Base-by-base conservation (phyloP, 306 rosid genomes). In the Cicer arietinum region DNA sequence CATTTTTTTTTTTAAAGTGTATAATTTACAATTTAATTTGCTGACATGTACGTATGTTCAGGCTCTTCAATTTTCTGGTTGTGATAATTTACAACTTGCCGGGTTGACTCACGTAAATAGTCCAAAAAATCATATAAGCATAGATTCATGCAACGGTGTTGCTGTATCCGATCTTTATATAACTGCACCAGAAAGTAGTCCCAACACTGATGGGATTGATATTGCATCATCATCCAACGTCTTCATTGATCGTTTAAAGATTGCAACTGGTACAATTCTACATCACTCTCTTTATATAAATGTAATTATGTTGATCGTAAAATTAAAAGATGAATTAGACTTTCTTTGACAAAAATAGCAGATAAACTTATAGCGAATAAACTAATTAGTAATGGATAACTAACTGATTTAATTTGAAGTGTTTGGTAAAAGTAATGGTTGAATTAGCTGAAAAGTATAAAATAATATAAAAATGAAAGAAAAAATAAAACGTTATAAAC, bases 91-190 rank as follows among this genome's bases (percentile, higher is more conserved):
- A 7, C 52, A 10, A 11, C 52, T 88, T 17, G 69, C 16, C 0
- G 0, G 30, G 7, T 9, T 86, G 59, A 73, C 73, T 0, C 67
- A 71, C 41, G 0, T 75, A 2, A 43, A 88, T 40, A 86, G 83
- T 30, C 85, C 88, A 0, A 79, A 8, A 76, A 73, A 74, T 43
- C 90, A 86, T 37, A 72, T 86, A 45, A 39, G 82, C 76, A 10
- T 88, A 45, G 8, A 6, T 14, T 0, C 0, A 1, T 82, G 86
- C 71, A 57, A 68, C 8, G 76, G 30, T 0, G 18, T 66, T 2
- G 0, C 7, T 1, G 9, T 88, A 48, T 63, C 77, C 7, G 2
- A 73, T 17, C 76, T 88, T 35, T 10, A 17, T 2, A 74, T 84
- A 5, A n/a, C 0, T 53, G 30, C 30, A 25, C 30, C 30, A 25